Conservation (phyloP, 305 asterid species). For the Fraxinus angustifolia region DNA sequence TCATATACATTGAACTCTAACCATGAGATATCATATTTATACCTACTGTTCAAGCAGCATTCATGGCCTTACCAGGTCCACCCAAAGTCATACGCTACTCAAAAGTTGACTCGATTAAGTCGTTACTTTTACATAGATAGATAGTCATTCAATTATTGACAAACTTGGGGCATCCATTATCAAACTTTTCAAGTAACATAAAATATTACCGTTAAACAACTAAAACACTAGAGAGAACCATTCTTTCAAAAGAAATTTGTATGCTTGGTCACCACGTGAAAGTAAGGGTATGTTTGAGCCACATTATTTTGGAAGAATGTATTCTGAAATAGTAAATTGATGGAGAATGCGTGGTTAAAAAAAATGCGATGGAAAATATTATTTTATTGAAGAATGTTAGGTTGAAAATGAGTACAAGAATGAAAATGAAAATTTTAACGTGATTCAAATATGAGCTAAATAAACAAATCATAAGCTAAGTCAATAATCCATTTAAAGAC, state of each 20-base stretch:
- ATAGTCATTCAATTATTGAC: neutral
- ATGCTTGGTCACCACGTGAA: neutral
- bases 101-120: neutral
- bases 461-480: neutral
- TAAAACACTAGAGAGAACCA: neutral
- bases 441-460: no score
- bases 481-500: neutral
- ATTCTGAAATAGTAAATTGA: no score
- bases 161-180: neutral
- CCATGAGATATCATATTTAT: neutral
- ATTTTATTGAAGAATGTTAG: no score
- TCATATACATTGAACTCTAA: neutral
- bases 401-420: no score
- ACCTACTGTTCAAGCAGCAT: neutral
- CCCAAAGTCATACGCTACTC: neutral
- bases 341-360: no score
- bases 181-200: neutral
- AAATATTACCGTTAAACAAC: neutral
- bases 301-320: no score
- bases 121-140: neutral
- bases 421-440: no score
- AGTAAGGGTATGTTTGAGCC: neutral
- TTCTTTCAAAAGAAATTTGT: neutral
- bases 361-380: no score
- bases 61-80: neutral